Base-by-base conservation (phyloP, 805 yeast genomes). In the Sugiyamaella marilandica region DNA sequence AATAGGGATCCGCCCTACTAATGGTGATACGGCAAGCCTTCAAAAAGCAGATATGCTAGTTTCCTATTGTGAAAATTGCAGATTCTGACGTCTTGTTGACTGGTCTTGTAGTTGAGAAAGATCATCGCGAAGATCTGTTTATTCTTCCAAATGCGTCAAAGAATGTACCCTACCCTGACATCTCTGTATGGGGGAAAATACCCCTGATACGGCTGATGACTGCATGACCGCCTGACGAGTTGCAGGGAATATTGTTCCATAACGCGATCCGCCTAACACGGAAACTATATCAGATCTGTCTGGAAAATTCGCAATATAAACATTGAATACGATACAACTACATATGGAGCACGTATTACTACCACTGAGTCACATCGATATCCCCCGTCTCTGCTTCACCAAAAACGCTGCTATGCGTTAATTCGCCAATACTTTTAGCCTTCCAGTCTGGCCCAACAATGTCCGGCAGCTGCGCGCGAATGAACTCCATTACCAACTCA, bases 331-430 rank as follows among this genome's bases (percentile, higher is more conserved):
- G 5, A 16, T 18, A 18, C 10, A 19, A 41, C n/a, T n/a, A 14
- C 29, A 41, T 16, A 16, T n/a, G 21, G 7, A 14, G 10, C 7
- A 21, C 16, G 26, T 10, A 10, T 46, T 36, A 39, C 65, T 68
- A 92, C 99, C 99, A 92, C 57, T 84, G 87, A 31, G 98, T 89
- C 47, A 94, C 91, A 65, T 87, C 91, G 64, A 87, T 94, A 19
- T 47, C 90, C 64, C 86, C 91, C 13, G 56, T 70, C 50, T 72
- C 75, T n/a, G 96, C 95, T 69, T 92, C 99, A 1, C 98, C 97
- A 66, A 92, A 91, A 10, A 90, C 84, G 43, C 86, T 79, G 46
- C 59, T 53, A 49, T 59, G 53, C 49, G 58, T 52, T n/a, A 60
- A 46, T 43, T 49, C 24, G 44, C 57, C 75, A 18, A 73, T 74